Conservation (phyloP, 73 alveolate species). For the Diophrys sp. region DNA sequence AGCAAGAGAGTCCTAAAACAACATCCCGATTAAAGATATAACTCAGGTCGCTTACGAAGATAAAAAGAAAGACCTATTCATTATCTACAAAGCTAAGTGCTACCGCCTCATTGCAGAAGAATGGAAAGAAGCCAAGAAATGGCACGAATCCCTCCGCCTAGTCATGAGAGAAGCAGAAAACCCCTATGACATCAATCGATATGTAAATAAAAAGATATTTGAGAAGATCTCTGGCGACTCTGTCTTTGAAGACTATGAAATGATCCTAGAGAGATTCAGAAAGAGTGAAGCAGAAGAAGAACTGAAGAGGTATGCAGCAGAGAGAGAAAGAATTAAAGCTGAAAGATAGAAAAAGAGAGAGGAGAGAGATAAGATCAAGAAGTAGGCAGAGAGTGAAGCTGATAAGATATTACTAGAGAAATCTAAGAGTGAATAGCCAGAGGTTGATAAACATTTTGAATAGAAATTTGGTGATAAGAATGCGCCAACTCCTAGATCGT, state of each 20-base stretch:
- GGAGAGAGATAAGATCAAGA: background rate
- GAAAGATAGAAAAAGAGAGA: constrained; percentile 13
- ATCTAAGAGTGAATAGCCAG: background rate
- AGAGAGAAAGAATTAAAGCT: background rate
- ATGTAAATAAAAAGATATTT: constrained; percentile 38
- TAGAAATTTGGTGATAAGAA: too few species aligned
- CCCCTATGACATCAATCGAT: constrained; percentile 34
- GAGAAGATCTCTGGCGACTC: constrained; percentile 41
- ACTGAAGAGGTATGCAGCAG: background rate
- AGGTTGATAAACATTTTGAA: background rate
- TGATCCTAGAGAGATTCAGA: constrained; percentile 18
- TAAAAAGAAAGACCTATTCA: constrained; percentile 2
- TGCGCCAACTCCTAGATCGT: background rate
- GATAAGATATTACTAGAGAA: background rate
- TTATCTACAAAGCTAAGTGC: constrained; percentile 29
- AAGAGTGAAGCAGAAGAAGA: background rate
- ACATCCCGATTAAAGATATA: constrained; percentile 19
- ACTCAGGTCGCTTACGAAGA: background rate
- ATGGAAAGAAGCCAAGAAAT: constrained; percentile 22
- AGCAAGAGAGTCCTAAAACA: constrained; percentile 22
- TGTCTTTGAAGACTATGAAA: constrained; percentile 53
- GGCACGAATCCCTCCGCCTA: constrained; percentile 34
- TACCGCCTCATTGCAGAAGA: constrained; percentile 28
- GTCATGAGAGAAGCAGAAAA: constrained; percentile 31
- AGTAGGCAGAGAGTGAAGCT: background rate